Base-by-base conservation (phyloP, 2,329 filamentous ascomycete species). In the Leptographium lundbergii region DNA sequence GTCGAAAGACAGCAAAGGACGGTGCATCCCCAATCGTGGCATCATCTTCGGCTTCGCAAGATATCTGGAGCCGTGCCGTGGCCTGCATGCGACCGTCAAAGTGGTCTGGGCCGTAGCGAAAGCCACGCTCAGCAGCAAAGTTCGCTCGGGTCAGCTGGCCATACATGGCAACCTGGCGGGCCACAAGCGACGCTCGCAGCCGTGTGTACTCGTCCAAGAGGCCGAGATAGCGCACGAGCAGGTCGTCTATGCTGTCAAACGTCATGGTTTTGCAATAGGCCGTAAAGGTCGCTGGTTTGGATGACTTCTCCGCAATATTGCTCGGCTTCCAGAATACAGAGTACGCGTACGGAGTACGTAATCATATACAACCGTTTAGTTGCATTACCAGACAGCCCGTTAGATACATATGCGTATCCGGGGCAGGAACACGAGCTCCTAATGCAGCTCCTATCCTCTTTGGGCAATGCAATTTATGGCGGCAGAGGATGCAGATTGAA, bases 41-140 rank as follows among this genome's bases (percentile, higher is more conserved):
- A 9, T 22, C 17, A 19, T 29, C 54, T 3, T 47, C 39, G 19
- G 24, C 32, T 1, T 14, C 50, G 25, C 5, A 39, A 7, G 62
- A 57, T 36, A 73, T 66, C 59, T 67, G 66, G 34, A 85, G 64
- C 58, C 71, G 69, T 57, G 80, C 72, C 25, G 70, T 71, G 3
- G 86, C 85, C 67, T 83, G 82, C 83, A 89, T 89, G 54, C 88
- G 79, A 63, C 83, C 80, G 69, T 91, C 87, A 68, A 88, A 92
- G 67, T 81, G 80, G 65, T 89, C 85, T 63, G 76, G 78, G 3
- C 87, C 87, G 68, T 87, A 91, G 50, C 82, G 76, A 62, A 82
- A 69, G 36, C 84, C 80, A 14, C 81, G 75, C 67, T 82, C 77
- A n/a, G 81, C 82, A 32, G 81, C 75, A 71, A 89, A 91, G 72